phyloP scores from a whole-genome alignment of 176 grass and related monocot species.

The Saccharum officinarum region DNA sequence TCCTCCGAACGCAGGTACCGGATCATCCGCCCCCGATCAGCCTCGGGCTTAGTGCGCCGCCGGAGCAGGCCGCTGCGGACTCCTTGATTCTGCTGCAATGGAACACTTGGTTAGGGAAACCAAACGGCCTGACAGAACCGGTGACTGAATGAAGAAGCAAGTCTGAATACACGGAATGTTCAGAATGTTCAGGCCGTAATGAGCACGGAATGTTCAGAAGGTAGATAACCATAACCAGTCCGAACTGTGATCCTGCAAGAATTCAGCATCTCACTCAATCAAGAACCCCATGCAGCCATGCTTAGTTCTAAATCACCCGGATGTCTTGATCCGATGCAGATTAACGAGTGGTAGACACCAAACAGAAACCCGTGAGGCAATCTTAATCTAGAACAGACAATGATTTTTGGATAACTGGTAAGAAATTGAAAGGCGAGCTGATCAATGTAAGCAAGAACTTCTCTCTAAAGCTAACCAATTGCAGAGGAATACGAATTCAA shows the following conservation, averaged over 20 bases:
- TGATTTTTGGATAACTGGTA: background rate
- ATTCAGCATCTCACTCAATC: too few species aligned
- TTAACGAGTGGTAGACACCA: background rate
- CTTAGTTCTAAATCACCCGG: background rate
- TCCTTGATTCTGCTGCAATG: background rate
- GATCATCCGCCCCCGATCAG: background rate
- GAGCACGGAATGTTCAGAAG: background rate
- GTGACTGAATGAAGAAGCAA: background rate
- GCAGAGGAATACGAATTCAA: background rate
- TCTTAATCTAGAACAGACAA: background rate
- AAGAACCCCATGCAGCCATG: background rate
- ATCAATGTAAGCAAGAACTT: background rate
- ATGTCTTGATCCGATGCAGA: background rate
- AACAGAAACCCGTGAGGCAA: background rate
- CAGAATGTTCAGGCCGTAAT: background rate
- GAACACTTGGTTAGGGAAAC: background rate
- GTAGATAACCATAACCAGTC: too few species aligned
- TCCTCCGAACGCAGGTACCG: background rate
- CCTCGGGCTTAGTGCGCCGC: background rate
- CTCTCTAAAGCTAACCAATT: background rate
- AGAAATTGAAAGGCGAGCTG: background rate
- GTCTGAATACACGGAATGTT: background rate
- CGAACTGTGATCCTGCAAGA: too few species aligned
- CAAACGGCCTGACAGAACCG: background rate
- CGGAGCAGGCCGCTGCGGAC: background rate